These are phyloP conservation scores for Trifolium fragiferum DNA, from an alignment of 306 rosid species.

Conservation along the genomic window DNA sequence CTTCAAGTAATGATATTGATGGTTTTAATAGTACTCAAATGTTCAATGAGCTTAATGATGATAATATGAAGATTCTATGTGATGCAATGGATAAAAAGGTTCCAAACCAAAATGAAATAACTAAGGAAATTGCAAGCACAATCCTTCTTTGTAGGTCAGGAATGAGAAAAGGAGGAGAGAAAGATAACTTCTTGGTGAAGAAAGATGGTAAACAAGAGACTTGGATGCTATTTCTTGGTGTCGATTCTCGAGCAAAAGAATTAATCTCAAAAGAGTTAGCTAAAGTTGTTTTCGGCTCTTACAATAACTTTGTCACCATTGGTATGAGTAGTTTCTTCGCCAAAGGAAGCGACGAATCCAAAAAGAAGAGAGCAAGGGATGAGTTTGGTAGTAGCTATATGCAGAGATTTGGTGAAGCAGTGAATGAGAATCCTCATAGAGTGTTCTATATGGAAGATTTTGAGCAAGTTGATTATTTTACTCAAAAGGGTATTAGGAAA, in stretches of 20 bases:
- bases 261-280: constrained; percentile 69
- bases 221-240: constrained; percentile 68
- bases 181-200: constrained; percentile 14
- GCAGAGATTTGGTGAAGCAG: constrained; percentile 73
- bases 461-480: constrained; percentile 62
- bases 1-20: constrained; percentile 76
- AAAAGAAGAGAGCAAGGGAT: constrained; percentile 58
- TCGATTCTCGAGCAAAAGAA: constrained; percentile 55
- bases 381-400: constrained; percentile 57
- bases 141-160: constrained; percentile 76
- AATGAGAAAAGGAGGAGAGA: constrained; percentile 37
- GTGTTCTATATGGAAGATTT: constrained; percentile 81
- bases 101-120: constrained; percentile 51
- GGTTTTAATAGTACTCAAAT: constrained; percentile 55
- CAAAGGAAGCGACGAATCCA: constrained; percentile 26
- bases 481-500: constrained; percentile 63
- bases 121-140: constrained; percentile 57
- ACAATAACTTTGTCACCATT: constrained; percentile 51
- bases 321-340: constrained; percentile 53
- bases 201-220: constrained; percentile 59
- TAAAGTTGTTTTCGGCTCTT: constrained; percentile 74
- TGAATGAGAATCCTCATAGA: constrained; percentile 80
- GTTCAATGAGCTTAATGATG: constrained; percentile 59
- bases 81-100: constrained; percentile 65
- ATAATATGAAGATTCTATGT: constrained; percentile 64